These are phyloP conservation scores for Xylariaceae sp. DNA, from an alignment of 2,329 filamentous ascomycete genomes.

Conservation along the genomic window DNA sequence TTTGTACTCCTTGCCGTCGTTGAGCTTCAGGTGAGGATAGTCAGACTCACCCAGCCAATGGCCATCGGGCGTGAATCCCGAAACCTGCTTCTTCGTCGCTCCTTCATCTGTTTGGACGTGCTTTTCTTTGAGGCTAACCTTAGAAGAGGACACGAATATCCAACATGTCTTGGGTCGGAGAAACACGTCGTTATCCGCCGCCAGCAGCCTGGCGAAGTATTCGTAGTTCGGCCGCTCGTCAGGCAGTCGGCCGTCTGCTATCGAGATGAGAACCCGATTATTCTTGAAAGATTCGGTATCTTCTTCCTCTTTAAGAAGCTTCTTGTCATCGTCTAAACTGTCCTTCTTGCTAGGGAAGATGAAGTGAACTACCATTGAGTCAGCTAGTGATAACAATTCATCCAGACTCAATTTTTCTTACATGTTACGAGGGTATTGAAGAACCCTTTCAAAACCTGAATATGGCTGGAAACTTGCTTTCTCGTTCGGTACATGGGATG, in stretches of 20 bases:
- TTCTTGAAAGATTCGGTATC: constrained; percentile 58
- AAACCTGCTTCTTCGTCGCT: constrained; percentile 22
- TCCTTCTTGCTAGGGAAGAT: constrained; percentile 51
- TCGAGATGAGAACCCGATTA: constrained; percentile 58
- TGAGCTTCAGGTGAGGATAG: constrained; percentile 54
- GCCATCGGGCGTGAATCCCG: constrained; percentile 21
- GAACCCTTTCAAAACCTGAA: constrained; percentile 66
- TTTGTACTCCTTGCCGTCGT: constrained; percentile 45
- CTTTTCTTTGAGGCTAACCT: constrained; percentile 47
- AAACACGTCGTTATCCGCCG: constrained; percentile 48
- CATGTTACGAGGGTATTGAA: constrained; percentile 59
- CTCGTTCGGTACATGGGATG: constrained; percentile 33
- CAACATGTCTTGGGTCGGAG: constrained; percentile 55
- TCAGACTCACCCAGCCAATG: constrained; percentile 24
- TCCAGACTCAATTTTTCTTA: constrained; percentile 38
- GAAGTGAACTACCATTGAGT: constrained; percentile 45
- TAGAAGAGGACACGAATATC: constrained; percentile 53
- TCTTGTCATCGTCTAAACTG: constrained; percentile 47
- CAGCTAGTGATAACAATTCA: no score
- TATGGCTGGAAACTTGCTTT: constrained; percentile 68
- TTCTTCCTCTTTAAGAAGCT: constrained; percentile 29
- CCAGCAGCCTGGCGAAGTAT: constrained; percentile 54
- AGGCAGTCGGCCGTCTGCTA: constrained; percentile 53
- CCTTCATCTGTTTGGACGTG: constrained; percentile 23
- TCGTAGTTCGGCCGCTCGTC: constrained; percentile 59